Conservation (phyloP, 106 monocot genomes). For the Allium cepa region DNA sequence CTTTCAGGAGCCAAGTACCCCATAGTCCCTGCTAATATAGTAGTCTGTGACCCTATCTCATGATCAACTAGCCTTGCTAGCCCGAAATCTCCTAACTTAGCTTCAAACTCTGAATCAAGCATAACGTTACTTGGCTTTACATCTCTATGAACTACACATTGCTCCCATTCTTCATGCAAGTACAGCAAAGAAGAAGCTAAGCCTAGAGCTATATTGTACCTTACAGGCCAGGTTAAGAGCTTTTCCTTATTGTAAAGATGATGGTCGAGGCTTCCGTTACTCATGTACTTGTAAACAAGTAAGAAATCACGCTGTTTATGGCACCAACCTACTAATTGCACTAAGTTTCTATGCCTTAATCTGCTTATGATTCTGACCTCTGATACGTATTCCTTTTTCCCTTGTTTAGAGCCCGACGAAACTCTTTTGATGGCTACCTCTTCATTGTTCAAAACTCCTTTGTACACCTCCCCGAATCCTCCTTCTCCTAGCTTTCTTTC, state of each 20-base stretch:
- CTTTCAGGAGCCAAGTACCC: constrained; percentile 20
- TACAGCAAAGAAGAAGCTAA: constrained; percentile 47
- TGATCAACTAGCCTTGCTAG: constrained; percentile 15
- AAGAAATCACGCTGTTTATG: constrained; percentile 34
- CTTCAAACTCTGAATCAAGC: constrained; percentile 16
- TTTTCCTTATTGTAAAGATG: constrained; percentile 18
- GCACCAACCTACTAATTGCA: constrained; percentile 57
- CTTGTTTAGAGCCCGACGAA: constrained; percentile 40
- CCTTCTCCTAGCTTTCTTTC: constrained; percentile 57
- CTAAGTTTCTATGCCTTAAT: constrained; percentile 48
- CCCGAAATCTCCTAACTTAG: constrained; percentile 22
- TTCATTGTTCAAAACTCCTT: constrained; percentile 20
- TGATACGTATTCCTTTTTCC: constrained; percentile 48
- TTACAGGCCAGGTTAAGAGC: constrained; percentile 28
- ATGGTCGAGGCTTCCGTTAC: constrained; percentile 48
- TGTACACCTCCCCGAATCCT: constrained; percentile 53
- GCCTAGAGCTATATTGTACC: constrained; percentile 28
- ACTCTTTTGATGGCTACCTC: constrained; percentile 57
- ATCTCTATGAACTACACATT: constrained; percentile 42
- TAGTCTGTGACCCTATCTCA: constrained; percentile 16
- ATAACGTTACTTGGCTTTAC: constrained; percentile 25
- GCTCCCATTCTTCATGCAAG: constrained; percentile 53
- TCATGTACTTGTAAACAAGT: constrained; percentile 59
- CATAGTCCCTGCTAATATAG: constrained; percentile 17
- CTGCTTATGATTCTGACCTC: constrained; percentile 59